phyloP scores from a whole-genome alignment of 1,284 basidiomycete species.

The Naganishia cerealis region DNA sequence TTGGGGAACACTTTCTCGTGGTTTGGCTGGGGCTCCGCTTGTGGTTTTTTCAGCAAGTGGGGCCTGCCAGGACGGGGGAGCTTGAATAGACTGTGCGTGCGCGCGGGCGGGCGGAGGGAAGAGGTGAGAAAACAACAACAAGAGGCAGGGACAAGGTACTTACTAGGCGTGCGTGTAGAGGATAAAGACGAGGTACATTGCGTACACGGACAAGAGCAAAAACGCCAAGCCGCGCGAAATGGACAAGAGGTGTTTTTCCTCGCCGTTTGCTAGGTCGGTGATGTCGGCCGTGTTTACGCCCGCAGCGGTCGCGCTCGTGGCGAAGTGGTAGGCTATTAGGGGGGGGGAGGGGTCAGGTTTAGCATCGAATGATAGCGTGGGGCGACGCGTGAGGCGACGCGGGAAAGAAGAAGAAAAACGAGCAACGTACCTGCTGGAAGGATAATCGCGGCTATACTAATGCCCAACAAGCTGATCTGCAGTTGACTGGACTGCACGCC shows the following conservation, averaged over 20 bases:
- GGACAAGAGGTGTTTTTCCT: conserved; percentile 47
- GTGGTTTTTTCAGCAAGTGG: conserved; percentile 21
- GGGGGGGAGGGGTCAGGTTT: conserved; percentile 65
- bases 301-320: conserved; percentile 35
- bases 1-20: conserved; percentile 48
- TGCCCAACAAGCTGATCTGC: conserved; percentile 73
- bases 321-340: conserved; percentile 64
- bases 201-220: conserved; percentile 63
- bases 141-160: conserved; percentile 21
- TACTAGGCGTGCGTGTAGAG: conserved; percentile 57
- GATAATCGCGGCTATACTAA: conserved; percentile 46
- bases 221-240: conserved; percentile 59
- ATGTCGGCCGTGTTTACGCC: conserved; percentile 26
- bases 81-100: conserved; percentile 19
- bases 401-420: no score
- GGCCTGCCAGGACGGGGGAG: conserved; percentile 25
- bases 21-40: conserved; percentile 45
- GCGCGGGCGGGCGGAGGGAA: neutral
- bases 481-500: conserved; percentile 71
- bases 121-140: neutral
- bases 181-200: conserved; percentile 49
- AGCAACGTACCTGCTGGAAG: conserved; percentile 2
- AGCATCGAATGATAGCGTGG: no score
- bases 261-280: conserved; percentile 19
- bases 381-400: no score